These are phyloP conservation scores for Macrotyloma uniflorum DNA, from an alignment of 306 rosid species.

Conservation along the genomic window DNA sequence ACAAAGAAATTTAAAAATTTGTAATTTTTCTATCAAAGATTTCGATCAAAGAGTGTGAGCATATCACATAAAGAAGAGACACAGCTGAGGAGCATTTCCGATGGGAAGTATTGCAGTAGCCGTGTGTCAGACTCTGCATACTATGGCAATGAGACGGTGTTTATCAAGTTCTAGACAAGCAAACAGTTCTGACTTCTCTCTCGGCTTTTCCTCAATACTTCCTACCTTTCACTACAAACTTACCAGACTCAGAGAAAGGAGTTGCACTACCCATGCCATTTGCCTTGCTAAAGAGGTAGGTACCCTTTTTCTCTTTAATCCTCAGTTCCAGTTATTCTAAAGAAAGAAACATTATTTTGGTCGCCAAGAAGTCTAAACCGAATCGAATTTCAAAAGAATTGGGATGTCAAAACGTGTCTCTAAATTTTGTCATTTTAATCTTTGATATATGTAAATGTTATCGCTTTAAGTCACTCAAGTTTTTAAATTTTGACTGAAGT, in stretches of 20 bases:
- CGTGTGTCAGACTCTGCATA: not conserved
- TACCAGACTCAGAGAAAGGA: slow-evolving; percentile 20
- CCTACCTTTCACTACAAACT: not conserved
- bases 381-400: no score
- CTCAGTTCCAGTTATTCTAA: not conserved
- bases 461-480: no score
- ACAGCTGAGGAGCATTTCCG: not conserved
- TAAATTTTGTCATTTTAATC: no score
- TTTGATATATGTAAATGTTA: no score
- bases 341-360: not conserved
- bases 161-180: not conserved
- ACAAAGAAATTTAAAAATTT: not conserved
- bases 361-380: no score
- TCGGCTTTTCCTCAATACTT: not conserved
- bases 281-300: slow-evolving; percentile 58
- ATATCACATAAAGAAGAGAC: not conserved
- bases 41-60: not conserved
- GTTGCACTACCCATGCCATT: slow-evolving; percentile 37
- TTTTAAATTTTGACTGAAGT: no score
- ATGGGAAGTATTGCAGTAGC: not conserved
- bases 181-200: not conserved
- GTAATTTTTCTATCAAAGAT: not conserved
- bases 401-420: no score
- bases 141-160: not conserved
- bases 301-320: not conserved